Evolutionary conservation across 1,139 yeast genomes (phyloP), one percentile per base, ranked within the genome.

Genomic region (Geotrichum candidum): DNA sequence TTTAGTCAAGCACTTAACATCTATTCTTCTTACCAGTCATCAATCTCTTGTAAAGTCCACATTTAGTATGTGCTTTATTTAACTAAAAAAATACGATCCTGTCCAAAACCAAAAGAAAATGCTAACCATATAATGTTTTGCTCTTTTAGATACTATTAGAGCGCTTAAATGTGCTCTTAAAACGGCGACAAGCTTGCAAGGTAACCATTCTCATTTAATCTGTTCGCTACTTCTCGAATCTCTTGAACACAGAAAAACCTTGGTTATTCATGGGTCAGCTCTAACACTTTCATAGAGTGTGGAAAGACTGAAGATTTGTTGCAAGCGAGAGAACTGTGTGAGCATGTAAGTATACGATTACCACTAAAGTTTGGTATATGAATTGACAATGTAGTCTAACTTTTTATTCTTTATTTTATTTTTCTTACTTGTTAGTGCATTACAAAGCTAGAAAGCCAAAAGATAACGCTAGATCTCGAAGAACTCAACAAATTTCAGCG

Each of bases 161-260:
- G 60, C 65, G 2, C 45, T 63, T 15, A 63, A 60, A 48, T 63
- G 65, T 52, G 41, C 59, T 13, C 22, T 63, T 18, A 63, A 63
- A 56, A 53, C 65, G 1, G 63, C 59, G 22, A 52, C 13, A 15
- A 33, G 57, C 4, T 29, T 60, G n/a, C 54, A 60, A 53, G 62
- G 62, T 56, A 15, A 15, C 6, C 6, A 6, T 6, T 27, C 31
- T 27, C 6, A 27, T 6, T 27, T 27, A 6, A 3, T 27, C 31
- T 27, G 3, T 6, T 6, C 31, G 6, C 3, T 27, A 27, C 6
- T 27, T 27, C 6, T 27, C 6, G 6, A 27, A 27, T 4, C 6
- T 27, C 6, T 27, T 27, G 31, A 27, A 27, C 31, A 27, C 31
- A 27, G 31, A 27, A 27, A 27, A 27, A 27, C 6, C 31, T 27